phyloP scores from a whole-genome alignment of 2,329 filamentous ascomycete species.

The Pestalotiopsis sp. region DNA sequence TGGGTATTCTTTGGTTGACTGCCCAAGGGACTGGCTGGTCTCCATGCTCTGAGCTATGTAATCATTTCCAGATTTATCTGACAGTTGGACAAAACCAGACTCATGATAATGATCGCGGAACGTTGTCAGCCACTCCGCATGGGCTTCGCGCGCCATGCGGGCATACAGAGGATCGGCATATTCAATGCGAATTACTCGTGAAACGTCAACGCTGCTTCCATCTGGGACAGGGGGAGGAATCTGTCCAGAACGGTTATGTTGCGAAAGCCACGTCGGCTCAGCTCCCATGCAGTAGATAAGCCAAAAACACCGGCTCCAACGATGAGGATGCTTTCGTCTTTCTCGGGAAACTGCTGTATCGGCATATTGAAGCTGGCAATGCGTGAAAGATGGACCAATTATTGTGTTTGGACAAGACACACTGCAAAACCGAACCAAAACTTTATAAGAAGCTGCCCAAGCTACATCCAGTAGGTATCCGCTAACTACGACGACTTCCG shows the following conservation, averaged over 20 bases:
- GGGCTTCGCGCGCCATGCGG: not conserved
- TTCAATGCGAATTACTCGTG: conserved; percentile 1
- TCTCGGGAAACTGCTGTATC: no score
- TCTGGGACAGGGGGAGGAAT: not conserved
- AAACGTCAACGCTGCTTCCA: conserved; percentile 6
- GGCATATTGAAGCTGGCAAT: no score
- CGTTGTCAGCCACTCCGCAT: not conserved
- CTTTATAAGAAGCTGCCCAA: no score
- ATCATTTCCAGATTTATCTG: not conserved
- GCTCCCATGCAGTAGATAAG: conserved; percentile 44
- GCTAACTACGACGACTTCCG: no score
- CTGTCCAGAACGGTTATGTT: conserved; percentile 50
- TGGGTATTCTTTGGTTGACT: not conserved
- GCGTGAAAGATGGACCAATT: no score
- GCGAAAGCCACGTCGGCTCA: conserved; percentile 46
- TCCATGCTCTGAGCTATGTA: conserved; percentile 2
- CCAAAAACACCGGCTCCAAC: conserved; percentile 46
- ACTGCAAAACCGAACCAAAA: no score
- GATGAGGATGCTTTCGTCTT: conserved; percentile 33
- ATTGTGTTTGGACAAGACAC: no score
- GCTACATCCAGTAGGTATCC: no score
- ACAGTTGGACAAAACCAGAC: not conserved
- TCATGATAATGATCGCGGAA: not conserved
- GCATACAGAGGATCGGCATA: conserved; percentile 3
- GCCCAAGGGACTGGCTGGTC: not conserved